Percentiles rank a stretch among this genome's conserved stretches.
These are phyloP conservation scores for Epicoccum nigrum DNA, from an alignment of 2,329 filamentous ascomycete species.

Conservation along the genomic window DNA sequence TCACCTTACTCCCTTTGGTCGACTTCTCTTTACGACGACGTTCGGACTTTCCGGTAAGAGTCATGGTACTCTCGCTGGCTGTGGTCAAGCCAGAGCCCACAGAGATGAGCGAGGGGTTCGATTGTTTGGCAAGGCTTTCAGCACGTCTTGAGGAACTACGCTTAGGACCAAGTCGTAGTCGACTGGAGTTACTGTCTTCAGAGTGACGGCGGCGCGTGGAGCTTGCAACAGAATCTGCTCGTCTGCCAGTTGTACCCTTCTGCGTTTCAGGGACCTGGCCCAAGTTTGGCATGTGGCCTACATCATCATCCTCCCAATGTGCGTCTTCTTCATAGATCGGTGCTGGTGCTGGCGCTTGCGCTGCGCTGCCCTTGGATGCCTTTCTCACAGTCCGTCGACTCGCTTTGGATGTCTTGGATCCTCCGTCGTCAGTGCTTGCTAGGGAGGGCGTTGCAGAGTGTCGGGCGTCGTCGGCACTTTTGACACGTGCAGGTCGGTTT, in stretches of 20 bases:
- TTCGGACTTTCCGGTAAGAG: conserved; percentile 51
- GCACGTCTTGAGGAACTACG: conserved; percentile 43
- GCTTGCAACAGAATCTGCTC: conserved; percentile 31
- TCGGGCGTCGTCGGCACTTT: conserved; percentile 25
- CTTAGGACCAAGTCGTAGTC: conserved; percentile 40
- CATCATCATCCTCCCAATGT: conserved; percentile 26
- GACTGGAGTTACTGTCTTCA: conserved; percentile 31
- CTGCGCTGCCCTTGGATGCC: conserved; percentile 25
- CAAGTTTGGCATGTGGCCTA: conserved; percentile 49
- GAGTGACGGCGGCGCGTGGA: conserved; percentile 27
- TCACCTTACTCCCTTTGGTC: conserved; percentile 21
- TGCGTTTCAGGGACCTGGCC: conserved; percentile 50
- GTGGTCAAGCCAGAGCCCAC: conserved; percentile 50
- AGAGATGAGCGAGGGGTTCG: conserved; percentile 52
- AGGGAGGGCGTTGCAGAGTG: conserved; percentile 26
- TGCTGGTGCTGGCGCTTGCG: conserved; percentile 17
- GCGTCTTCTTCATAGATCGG: conserved; percentile 20
- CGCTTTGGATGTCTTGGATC: conserved; percentile 28
- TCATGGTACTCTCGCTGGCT: conserved; percentile 55
- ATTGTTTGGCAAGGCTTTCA: conserved; percentile 35
- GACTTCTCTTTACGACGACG: conserved; percentile 27
- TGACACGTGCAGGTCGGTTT: conserved; percentile 36
- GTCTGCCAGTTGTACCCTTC: conserved; percentile 31
- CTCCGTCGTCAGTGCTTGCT: conserved; percentile 32
- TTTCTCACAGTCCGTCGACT: conserved; percentile 31